Percentiles rank a stretch among this genome's conserved stretches.
These are phyloP conservation scores for Uncinocarpus reesii DNA, from an alignment of 2,329 filamentous ascomycete species.

Conservation along the genomic window DNA sequence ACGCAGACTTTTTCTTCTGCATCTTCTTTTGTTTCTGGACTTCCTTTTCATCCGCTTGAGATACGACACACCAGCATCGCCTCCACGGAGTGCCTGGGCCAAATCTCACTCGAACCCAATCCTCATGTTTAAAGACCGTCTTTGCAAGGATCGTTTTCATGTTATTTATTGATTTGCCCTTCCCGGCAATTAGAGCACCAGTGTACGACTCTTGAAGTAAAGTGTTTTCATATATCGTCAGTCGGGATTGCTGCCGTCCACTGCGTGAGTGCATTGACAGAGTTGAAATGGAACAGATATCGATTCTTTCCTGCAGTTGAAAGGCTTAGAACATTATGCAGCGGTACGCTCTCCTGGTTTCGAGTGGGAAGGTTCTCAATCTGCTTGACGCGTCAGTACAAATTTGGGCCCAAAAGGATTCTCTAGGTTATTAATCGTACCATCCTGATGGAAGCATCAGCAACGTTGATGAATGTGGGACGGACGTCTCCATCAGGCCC, in stretches of 20 bases:
- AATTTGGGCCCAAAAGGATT: constrained; percentile 3
- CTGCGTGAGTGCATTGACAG: constrained; percentile 80
- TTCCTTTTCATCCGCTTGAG: constrained; percentile 88
- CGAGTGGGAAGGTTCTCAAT: constrained; percentile 83
- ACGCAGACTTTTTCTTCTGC: constrained; percentile 69
- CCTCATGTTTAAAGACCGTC: constrained; percentile 64
- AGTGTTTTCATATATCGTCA: constrained; percentile 89
- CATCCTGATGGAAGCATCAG: constrained; percentile 97
- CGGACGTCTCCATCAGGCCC: constrained; percentile 75
- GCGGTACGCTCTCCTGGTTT: constrained; percentile 62
- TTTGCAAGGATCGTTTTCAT: constrained; percentile 83
- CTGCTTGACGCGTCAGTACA: constrained; percentile 35
- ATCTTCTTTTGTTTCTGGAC: constrained; percentile 73
- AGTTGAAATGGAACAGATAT: constrained; percentile 93
- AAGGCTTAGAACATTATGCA: constrained; percentile 91
- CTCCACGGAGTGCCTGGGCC: constrained; percentile 93
- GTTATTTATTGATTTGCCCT: constrained; percentile 79
- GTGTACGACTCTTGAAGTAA: constrained; percentile 94
- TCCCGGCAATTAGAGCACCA: constrained; percentile 86
- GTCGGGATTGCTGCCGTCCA: constrained; percentile 91
- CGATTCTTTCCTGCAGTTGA: constrained; percentile 93
- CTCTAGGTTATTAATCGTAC: constrained; percentile 41
- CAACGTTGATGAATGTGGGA: constrained; percentile 90
- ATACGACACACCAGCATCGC: constrained; percentile 92
- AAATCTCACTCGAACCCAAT: constrained; percentile 92